Evolutionary conservation across 805 yeast genomes (phyloP), one percentile per base, ranked within the genome.

Genomic region (Vanderwaltozyma verrucispora): DNA sequence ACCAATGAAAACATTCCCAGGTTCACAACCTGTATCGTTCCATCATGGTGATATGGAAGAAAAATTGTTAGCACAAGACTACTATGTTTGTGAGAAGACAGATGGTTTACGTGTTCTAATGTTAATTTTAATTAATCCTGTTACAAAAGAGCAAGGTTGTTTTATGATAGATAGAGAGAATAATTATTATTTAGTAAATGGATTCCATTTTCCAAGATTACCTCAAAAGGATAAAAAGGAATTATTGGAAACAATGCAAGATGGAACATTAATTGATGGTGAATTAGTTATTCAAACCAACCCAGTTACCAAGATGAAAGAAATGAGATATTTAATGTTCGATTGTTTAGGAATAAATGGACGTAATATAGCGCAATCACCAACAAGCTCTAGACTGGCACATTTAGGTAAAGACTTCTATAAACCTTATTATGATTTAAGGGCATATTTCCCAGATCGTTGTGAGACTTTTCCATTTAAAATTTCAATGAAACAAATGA

Each of bases 1-100:
- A 29, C 65, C 71, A 14, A 48, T 60, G 5, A 54, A 56, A 41
- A 48, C 62, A 1, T 88, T 88, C 50, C 94, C 95, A 2, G 96
- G 98, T 1, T 79, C 96, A 1, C 98, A 94, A 60, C 99, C 99
- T 0, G 84, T 89, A 2, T 84, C 95, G 19, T 88, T 92, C 54
- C 78, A 83, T 30, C 68, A 85, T 38, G 64, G 69, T 25, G 96
- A 89, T 60, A 65, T 92, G 18, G 56, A 56, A 3, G 74, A 75
- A 33, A 74, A 77, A 25, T 63, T 92, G 33, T 55, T 71, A 53
- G 62, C 69, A 3, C 77, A 78, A 41, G 97, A 94, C 51, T 92
- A 88, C 54, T 79, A 77, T 47, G 98, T 92, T 0, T 94, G 98
- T 63, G 99, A 92, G 53, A 92, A 92, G 56, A 75, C 92, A 0